Evolutionary conservation across 345 rosid genomes (phyloP), one percentile per base, ranked within the genome.

Genomic region (Brassica nigra): DNA sequence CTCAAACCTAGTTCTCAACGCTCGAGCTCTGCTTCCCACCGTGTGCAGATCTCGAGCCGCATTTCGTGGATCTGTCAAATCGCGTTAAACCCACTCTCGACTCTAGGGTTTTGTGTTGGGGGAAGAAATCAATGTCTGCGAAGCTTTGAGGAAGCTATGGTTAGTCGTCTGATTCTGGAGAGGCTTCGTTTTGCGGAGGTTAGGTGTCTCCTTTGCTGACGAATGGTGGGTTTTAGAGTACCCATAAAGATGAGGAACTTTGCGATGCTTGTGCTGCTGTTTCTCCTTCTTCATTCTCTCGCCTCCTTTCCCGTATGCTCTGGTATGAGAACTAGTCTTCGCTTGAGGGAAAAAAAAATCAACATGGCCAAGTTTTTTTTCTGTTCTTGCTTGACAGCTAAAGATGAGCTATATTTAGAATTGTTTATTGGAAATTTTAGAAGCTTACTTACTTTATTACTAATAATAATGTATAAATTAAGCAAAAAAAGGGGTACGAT

Each of bases 51-150:
- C 83, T 74, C 79, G 72, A 80, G 76, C 88, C 92, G 92, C 89
- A 76, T 87, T 88, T 87, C 76, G 73, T 85, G 90, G 92, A 91
- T 91, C 97, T 90, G 84, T 79, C 20, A 7, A 57, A 70, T 68
- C 72, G 57, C 81, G 57, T 65, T 76, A 66, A 83, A 80, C 86
- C 78, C 68, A 23, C 4, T 20, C 75, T 34, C 14, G 2, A 75
- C 82, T 8, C 76, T 86, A 87, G 92, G 97, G 87, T 87, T 91
- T 11, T 66, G n/a, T 23, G 63, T 4, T 27, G 6, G 63, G 30
- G 31, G 66, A 68, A n/a, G 76, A 33, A 34, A 42, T 68, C 34
- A 54, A 74, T 36, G 59, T 68, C 30, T 78, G 69, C 49, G 65
- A 30, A 80, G 74, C 77, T 73, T 71, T 84, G 84, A 83, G 65